phyloP scores from a whole-genome alignment of 2,329 filamentous ascomycete genomes.

The Diaporthe australafricana region DNA sequence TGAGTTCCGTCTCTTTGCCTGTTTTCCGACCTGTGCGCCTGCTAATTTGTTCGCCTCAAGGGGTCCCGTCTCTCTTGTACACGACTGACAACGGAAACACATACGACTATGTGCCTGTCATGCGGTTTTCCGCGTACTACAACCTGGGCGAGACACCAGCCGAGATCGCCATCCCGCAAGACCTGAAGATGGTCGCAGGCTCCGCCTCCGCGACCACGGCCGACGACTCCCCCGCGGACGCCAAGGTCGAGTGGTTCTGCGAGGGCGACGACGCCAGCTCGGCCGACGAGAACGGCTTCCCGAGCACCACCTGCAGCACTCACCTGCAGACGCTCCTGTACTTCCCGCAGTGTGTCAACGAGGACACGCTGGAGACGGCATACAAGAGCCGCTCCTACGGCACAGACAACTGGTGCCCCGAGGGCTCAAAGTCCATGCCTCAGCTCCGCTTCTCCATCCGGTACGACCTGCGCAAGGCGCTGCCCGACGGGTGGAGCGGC shows the following conservation, averaged over 20 bases:
- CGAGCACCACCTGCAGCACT: conserved; percentile 75
- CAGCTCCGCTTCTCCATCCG: conserved; percentile 57
- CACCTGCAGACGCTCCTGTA: conserved; percentile 70
- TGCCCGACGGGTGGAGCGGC: conserved; percentile 55
- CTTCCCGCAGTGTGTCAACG: conserved; percentile 55
- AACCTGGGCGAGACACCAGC: conserved; percentile 39
- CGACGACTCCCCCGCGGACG: conserved; percentile 36
- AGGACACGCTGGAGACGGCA: conserved; percentile 40
- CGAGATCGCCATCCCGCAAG: conserved; percentile 41
- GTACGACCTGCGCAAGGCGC: conserved; percentile 53
- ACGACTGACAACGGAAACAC: conserved; percentile 36
- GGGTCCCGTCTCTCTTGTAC: conserved; percentile 39
- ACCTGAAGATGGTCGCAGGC: conserved; percentile 49
- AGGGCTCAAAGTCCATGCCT: conserved; percentile 54
- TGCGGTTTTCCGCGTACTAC: conserved; percentile 41
- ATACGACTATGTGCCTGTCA: conserved; percentile 36
- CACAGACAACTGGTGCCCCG: conserved; percentile 51
- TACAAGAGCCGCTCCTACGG: conserved; percentile 46
- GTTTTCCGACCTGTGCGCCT: not conserved
- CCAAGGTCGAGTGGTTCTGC: conserved; percentile 42
- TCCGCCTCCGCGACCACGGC: conserved; percentile 54
- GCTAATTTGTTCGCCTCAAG: not conserved
- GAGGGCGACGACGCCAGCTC: conserved; percentile 38
- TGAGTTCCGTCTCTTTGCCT: not conserved
- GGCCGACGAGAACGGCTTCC: conserved; percentile 76